Evolutionary conservation across 108 stramenopile species (phyloP), one percentile per base, ranked within the genome.

Genomic region (Cylindrotheca fusiformis): DNA sequence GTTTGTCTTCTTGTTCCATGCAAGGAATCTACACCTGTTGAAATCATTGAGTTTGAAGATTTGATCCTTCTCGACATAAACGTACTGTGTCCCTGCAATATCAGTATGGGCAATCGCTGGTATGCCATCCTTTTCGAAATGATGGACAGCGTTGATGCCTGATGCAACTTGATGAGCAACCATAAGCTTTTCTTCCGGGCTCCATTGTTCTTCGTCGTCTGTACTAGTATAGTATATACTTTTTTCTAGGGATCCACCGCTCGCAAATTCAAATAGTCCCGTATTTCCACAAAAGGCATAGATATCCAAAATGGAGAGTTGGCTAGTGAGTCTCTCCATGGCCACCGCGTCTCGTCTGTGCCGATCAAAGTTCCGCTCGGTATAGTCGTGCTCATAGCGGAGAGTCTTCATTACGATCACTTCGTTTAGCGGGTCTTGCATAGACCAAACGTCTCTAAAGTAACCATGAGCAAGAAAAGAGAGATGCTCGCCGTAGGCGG

Each of bases 271-370:
- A 59, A 74, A 80, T 5, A 80, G 31, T 10, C 76, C 85, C 4
- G 85, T 77, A 55, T 75, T 85, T 1, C 77, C 84, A 66, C 92
- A 94, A 50, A 73, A 82, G 21, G 80, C 85, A 47, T 90, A 88
- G 6, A 94, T 83, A 48, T 94, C 61, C 58, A 90, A 70, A 36
- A 90, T 78, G 21, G 71, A 76, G 21, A 69, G 67, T 27, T 76
- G 76, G 36, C 74, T 64, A 12, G 86, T 79, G 52, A 90, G 53
- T 24, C 83, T 78, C 36, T 90, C 89, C 85, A 88, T 86, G 0
- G 85, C 69, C 23, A 94, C 50, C n/a, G 87, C 88, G 65, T 94
- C 92, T 22, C 79, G 70, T 21, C 84, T 71, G 62, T 85, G 80
- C 26, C 87, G 68, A 67, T 88, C 83, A 29, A 65, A 80, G 58